phyloP scores from a whole-genome alignment of 2,329 filamentous ascomycete species.

The Juglanconis oblonga region DNA sequence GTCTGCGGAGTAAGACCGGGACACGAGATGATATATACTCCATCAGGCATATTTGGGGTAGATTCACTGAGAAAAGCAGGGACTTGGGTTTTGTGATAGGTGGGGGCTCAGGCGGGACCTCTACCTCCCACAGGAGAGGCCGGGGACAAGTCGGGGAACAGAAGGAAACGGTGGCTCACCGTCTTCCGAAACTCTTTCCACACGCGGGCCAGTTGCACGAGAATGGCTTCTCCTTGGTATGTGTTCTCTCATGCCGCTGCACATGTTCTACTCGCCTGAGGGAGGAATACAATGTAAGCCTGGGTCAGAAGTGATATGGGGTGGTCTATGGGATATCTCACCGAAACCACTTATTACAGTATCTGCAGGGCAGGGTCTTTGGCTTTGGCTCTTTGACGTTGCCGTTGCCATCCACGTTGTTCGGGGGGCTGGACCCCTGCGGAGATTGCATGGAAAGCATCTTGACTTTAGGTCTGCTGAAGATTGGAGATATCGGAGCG shows the following conservation, averaged over 20 bases:
- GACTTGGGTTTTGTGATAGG: background rate
- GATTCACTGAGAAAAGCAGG: conserved; percentile 2
- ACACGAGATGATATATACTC: conserved; percentile 10
- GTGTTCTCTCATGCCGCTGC: conserved; percentile 61
- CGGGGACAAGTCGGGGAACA: conserved; percentile 16
- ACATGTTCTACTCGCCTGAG: conserved; percentile 62
- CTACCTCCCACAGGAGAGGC: too few relatives aligned
- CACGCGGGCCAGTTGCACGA: conserved; percentile 57
- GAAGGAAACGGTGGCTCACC: conserved; percentile 42
- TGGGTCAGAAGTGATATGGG: conserved; percentile 28
- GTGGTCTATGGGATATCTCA: conserved; percentile 32
- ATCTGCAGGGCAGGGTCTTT: conserved; percentile 61
- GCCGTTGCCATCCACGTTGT: conserved; percentile 42
- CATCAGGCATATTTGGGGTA: background rate
- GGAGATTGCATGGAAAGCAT: conserved; percentile 55
- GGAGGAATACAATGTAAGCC: conserved; percentile 37
- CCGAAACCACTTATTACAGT: conserved; percentile 62
- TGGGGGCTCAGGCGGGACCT: background rate
- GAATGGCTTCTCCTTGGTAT: conserved; percentile 65
- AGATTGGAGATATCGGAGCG: conserved; percentile 4
- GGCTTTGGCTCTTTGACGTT: conserved; percentile 57
- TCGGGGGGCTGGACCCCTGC: conserved; percentile 41
- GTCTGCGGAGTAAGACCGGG: conserved; percentile 9
- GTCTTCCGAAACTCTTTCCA: conserved; percentile 60
- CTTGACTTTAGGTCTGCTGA: conserved; percentile 5